Percentiles rank a stretch among this genome's conserved stretches.
These are phyloP conservation scores for Mallotus japonicus DNA, from an alignment of 441 rosid species.

Conservation along the genomic window DNA sequence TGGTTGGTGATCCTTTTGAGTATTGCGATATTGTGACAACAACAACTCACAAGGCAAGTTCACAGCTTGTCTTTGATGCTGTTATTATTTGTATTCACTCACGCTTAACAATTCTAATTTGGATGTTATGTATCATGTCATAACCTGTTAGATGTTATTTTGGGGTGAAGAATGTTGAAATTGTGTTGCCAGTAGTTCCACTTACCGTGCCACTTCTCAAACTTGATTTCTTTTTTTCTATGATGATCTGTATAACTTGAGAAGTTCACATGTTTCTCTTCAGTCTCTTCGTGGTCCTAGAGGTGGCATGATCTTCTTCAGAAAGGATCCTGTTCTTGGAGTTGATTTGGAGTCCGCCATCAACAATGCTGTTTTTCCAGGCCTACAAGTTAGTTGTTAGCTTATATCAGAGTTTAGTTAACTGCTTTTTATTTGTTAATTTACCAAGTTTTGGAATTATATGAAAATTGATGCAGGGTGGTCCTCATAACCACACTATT, in stretches of 20 bases:
- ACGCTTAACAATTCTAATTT: background rate
- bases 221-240: background rate
- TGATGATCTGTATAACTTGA: background rate
- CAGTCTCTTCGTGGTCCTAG: slow-evolving; percentile 97
- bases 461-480: slow-evolving; percentile 53
- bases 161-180: background rate
- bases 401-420: background rate
- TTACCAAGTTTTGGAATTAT: background rate
- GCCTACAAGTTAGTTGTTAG: slow-evolving; percentile 60
- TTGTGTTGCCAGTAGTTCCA: background rate
- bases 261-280: slow-evolving; percentile 8
- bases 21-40: slow-evolving; percentile 91
- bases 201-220: background rate
- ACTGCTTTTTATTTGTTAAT: background rate
- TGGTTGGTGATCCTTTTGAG: slow-evolving; percentile 77
- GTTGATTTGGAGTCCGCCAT: slow-evolving; percentile 78
- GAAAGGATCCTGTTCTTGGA: slow-evolving; percentile 68
- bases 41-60: slow-evolving; percentile 79
- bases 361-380: slow-evolving; percentile 93
- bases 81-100: background rate
- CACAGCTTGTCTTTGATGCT: background rate
- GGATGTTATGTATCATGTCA: background rate
- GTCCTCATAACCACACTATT: slow-evolving; percentile 94
- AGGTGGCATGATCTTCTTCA: slow-evolving; percentile 98
- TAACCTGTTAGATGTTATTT: background rate